Base-by-base conservation (phyloP, 306 rosid genomes). In the Gastrolobium villosum region DNA sequence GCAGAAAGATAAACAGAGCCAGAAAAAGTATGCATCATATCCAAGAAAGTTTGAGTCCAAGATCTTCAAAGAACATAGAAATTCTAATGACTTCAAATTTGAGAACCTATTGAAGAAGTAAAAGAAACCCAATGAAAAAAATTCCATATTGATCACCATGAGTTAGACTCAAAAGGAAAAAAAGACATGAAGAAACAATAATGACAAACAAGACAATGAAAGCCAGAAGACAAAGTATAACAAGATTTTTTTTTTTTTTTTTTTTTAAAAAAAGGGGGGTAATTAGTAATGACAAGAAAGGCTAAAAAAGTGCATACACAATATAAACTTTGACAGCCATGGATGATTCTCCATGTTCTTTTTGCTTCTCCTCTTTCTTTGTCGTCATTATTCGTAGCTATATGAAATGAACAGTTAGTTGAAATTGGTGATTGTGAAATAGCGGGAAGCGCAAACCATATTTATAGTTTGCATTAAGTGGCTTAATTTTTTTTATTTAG, bases 291-390 rank as follows among this genome's bases (percentile, higher is more conserved):
- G 41, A 59, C 4, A 34, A 0, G 8, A 34, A 60, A 60, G 43
- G 65, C 34, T 57, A 10, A 10, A 13, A 60, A 34, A 60, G 43
- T 2, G 43, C 65, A 32, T 90, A 92, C 97, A 92, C 97, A 66
- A 92, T 88, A 74, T 87, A 88, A 45, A 92, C 79, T 85, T 89
- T 92, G 80, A 89, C 87, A 7, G 91, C 90, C 97, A 92, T 92
- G 74, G 72, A 13, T 72, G 78, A 55, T 72, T 60, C 15, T 74
- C 10, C 13, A 65, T 13, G 67, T 20, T 49, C 26, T 54, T 10
- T 44, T 57, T 63, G 72, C 2, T 57, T 69, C 36, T 10, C 7
- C 46, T 30, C 20, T n/a, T 10, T 53, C 10, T 68, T 14, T 61
- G 26, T 20, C 26, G 26, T 20, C 26, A 20, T 20, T 20, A 43